Percentiles rank a stretch among this genome's conserved stretches.
Conservation (phyloP, 768 basidiomycete genomes). For the Lactifluus piperatus region DNA sequence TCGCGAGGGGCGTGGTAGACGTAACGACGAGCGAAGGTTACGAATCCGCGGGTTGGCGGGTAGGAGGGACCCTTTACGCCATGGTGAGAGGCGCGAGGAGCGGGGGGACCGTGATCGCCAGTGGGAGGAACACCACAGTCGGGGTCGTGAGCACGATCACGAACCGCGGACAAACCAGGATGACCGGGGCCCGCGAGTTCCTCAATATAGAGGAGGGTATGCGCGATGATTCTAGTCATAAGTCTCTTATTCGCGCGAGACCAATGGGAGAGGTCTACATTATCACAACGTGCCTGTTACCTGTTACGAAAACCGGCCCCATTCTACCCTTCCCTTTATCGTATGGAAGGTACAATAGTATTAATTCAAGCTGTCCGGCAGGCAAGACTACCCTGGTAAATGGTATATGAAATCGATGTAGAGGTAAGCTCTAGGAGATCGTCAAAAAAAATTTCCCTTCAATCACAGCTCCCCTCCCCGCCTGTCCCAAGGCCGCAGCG, state of each 20-base stretch:
- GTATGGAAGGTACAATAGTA: too few species aligned
- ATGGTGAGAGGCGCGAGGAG: slow-evolving; percentile 13
- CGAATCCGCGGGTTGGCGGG: slow-evolving; percentile 3
- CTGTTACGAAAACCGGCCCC: too few species aligned
- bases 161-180: slow-evolving; percentile 10
- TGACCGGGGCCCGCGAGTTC: slow-evolving; percentile 21
- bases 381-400: background rate
- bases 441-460: background rate
- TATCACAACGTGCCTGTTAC: background rate
- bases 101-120: slow-evolving; percentile 3
- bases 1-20: slow-evolving; percentile 1
- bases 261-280: background rate
- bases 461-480: background rate
- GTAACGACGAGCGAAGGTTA: background rate
- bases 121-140: slow-evolving; percentile 11
- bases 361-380: background rate
- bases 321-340: background rate
- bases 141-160: slow-evolving; percentile 3
- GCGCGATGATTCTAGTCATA: slow-evolving; percentile 16
- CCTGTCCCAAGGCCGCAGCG: background rate
- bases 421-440: background rate
- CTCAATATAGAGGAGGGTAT: slow-evolving; percentile 29
- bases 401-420: background rate
- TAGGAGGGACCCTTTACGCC: background rate
- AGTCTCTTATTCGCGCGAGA: background rate